Conservation (phyloP, 495 filamentous ascomycete species). For the Penicillium pulvis region DNA sequence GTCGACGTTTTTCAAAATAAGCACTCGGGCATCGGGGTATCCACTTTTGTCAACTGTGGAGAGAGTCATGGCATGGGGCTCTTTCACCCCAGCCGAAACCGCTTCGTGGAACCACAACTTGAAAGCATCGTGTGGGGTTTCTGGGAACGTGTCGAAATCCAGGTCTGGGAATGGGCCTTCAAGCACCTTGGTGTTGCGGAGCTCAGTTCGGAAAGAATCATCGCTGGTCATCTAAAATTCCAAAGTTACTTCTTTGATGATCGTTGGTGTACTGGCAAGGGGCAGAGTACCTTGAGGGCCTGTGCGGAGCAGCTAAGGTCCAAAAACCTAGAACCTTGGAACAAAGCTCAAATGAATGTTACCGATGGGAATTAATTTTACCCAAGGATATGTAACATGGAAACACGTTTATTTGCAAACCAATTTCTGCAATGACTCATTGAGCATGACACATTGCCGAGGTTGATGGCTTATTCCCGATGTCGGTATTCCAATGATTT, state of each 20-base stretch:
- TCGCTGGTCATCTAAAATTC: constrained; percentile 5
- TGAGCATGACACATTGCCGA: not conserved
- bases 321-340: too few species aligned
- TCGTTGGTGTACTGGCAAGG: not conserved
- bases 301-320: not conserved
- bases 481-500: not conserved
- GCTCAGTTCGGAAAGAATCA: constrained; percentile 11
- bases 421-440: not conserved
- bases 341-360: too few species aligned
- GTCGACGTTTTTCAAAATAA: constrained; percentile 25
- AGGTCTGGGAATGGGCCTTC: constrained; percentile 17
- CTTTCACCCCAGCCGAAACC: constrained; percentile 4
- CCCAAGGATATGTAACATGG: too few species aligned
- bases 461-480: not conserved
- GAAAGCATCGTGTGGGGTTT: constrained; percentile 18
- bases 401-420: too few species aligned
- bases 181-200: constrained; percentile 19
- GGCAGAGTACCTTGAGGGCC: not conserved
- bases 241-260: not conserved
- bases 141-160: constrained; percentile 13
- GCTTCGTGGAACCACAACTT: constrained; percentile 20
- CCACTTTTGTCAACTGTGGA: constrained; percentile 22
- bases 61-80: constrained; percentile 25
- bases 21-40: constrained; percentile 20
- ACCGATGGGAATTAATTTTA: too few species aligned